Percentiles rank a stretch among this genome's conserved stretches.
These are phyloP conservation scores for Coniochaeta ligniaria DNA, from an alignment of 2,329 filamentous ascomycete genomes.

Conservation along the genomic window DNA sequence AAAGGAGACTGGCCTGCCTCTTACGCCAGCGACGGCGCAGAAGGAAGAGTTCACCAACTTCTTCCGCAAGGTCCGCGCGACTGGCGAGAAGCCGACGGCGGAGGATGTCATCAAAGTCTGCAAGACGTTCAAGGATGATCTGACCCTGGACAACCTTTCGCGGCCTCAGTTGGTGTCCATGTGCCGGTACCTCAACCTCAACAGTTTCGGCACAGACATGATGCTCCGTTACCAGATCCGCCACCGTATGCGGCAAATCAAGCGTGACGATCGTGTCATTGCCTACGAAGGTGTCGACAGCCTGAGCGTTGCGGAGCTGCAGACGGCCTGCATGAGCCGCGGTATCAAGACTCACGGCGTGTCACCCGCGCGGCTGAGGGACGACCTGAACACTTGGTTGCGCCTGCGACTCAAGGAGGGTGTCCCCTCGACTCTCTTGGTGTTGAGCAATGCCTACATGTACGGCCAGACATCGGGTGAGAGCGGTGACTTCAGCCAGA, in stretches of 20 bases:
- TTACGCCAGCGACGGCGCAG: slow-evolving; percentile 77
- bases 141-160: slow-evolving; percentile 95
- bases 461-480: slow-evolving; percentile 66
- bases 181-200: slow-evolving; percentile 97
- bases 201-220: slow-evolving; percentile 93
- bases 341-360: slow-evolving; percentile 90
- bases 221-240: slow-evolving; percentile 97
- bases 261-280: slow-evolving; percentile 93
- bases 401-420: slow-evolving; percentile 88
- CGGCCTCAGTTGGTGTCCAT: slow-evolving; percentile 93
- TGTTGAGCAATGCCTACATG: slow-evolving; percentile 96
- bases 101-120: slow-evolving; percentile 97
- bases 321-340: slow-evolving; percentile 84
- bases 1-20: slow-evolving; percentile 84
- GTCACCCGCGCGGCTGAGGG: slow-evolving; percentile 77
- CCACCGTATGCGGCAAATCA: slow-evolving; percentile 98
- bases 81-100: slow-evolving; percentile 80
- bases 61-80: slow-evolving; percentile 91
- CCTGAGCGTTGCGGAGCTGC: slow-evolving; percentile 86
- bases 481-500: slow-evolving; percentile 81
- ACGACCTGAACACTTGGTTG: slow-evolving; percentile 89
- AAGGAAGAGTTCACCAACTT: slow-evolving; percentile 94
- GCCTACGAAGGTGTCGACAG: slow-evolving; percentile 89
- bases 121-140: slow-evolving; percentile 96
- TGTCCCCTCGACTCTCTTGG: slow-evolving; percentile 91